phyloP scores from a whole-genome alignment of 139 green algal species.

The Chlorella sp. region DNA sequence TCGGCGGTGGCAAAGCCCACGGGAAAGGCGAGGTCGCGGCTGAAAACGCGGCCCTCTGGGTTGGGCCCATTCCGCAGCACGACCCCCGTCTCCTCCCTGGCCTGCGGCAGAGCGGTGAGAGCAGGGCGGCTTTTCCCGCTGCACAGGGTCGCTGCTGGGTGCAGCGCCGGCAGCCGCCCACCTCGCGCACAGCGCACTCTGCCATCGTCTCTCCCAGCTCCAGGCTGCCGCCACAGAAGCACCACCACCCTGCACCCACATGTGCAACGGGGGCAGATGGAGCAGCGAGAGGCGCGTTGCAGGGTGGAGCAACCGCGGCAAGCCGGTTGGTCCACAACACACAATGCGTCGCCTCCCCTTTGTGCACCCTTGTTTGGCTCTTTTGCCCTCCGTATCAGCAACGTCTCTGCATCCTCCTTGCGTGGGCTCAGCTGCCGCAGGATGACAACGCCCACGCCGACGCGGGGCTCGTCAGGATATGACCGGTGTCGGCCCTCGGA shows the following conservation, averaged over 20 bases:
- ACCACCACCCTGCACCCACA: conserved; percentile 15
- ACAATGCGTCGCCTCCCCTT: too few species aligned
- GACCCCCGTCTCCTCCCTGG: conserved; percentile 60
- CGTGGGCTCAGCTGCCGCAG: conserved; percentile 29
- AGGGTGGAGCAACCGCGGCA: not conserved
- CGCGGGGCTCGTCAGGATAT: conserved; percentile 52
- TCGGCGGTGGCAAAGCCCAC: conserved; percentile 59
- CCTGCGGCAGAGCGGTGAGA: too few species aligned
- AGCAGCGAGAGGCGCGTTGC: not conserved
- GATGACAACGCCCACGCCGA: conserved; percentile 56
- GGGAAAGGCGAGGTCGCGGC: conserved; percentile 36
- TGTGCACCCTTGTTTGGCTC: conserved; percentile 53
- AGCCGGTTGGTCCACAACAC: too few species aligned
- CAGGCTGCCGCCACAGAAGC: conserved; percentile 37
- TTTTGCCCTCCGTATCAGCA: conserved; percentile 62
- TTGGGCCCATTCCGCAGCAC: conserved; percentile 20
- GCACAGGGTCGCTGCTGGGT: too few species aligned
- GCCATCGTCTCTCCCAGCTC: conserved; percentile 57
- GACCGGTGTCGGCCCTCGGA: too few species aligned
- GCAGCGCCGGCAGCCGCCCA: too few species aligned
- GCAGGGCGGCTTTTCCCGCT: too few species aligned
- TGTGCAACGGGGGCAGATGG: not conserved
- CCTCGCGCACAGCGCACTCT: conserved; percentile 56
- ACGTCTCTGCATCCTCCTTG: conserved; percentile 40
- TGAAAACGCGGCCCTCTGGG: conserved; percentile 25